Conservation (phyloP, 495 filamentous ascomycete species). For the Penicillium mononematosum region DNA sequence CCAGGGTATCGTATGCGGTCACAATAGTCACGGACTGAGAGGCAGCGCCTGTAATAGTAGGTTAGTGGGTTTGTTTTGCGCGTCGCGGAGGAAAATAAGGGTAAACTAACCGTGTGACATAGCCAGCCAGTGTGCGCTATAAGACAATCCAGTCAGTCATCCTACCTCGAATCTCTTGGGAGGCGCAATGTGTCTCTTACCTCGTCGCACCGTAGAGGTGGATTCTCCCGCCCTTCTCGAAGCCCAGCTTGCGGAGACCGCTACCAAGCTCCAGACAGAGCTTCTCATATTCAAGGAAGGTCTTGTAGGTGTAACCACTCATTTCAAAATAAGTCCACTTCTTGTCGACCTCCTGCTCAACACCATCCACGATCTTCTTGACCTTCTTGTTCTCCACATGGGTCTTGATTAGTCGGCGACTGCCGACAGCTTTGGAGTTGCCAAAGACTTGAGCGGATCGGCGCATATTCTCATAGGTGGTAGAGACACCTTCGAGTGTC, state of each 20-base stretch:
- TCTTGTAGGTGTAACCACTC: slow-evolving; percentile 80
- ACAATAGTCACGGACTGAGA: slow-evolving; percentile 96
- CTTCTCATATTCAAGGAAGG: slow-evolving; percentile 85
- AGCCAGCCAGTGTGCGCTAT: slow-evolving; percentile 72
- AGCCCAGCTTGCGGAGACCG: slow-evolving; percentile 76
- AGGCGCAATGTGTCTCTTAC: slow-evolving; percentile 31
- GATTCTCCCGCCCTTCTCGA: slow-evolving; percentile 68
- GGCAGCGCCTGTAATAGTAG: slow-evolving; percentile 46
- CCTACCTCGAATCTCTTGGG: neutral
- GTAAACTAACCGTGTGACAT: slow-evolving; percentile 60
- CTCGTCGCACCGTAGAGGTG: slow-evolving; percentile 91
- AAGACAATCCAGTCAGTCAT: slow-evolving; percentile 10
- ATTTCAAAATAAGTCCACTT: slow-evolving; percentile 95
- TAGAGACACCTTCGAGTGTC: slow-evolving; percentile 71
- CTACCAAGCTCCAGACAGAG: slow-evolving; percentile 69
- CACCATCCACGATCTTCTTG: slow-evolving; percentile 92
- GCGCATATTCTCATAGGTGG: slow-evolving; percentile 82
- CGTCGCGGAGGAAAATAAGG: neutral
- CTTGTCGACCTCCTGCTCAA: slow-evolving; percentile 88
- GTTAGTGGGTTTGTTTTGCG: neutral
- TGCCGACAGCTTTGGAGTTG: slow-evolving; percentile 82
- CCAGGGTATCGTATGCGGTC: slow-evolving; percentile 96
- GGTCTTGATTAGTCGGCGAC: slow-evolving; percentile 74
- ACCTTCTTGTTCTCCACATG: slow-evolving; percentile 95
- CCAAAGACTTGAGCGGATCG: slow-evolving; percentile 78